A percentile compares a stretch with the other conserved stretches of the same genome.
Conservation (phyloP, 768 basidiomycete species). For the Leccinum truebloodii region DNA sequence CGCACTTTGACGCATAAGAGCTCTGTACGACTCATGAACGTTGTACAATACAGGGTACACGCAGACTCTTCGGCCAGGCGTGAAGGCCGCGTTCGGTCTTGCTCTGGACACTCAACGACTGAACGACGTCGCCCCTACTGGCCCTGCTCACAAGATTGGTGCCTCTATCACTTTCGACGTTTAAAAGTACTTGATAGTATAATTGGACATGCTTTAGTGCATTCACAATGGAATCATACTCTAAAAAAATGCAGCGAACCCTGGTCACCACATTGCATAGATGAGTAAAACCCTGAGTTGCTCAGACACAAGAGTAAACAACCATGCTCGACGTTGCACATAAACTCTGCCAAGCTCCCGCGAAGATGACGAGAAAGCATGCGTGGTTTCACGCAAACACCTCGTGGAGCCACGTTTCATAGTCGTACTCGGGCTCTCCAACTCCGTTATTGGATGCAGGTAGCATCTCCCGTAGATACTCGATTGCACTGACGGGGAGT, state of each 20-base stretch:
- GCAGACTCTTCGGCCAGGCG: conserved; percentile 90
- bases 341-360: neutral
- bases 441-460: conserved; percentile 53
- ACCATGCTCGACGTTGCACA: neutral
- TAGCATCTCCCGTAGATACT: conserved; percentile 83
- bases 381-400: conserved; percentile 59
- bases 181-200: conserved; percentile 39
- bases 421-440: conserved; percentile 75
- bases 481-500: conserved; percentile 71
- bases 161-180: conserved; percentile 75
- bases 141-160: conserved; percentile 83
- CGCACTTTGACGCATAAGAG: neutral
- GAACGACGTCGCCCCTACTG: conserved; percentile 65
- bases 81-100: conserved; percentile 91
- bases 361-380: neutral
- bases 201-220: conserved; percentile 14
- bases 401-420: conserved; percentile 78
- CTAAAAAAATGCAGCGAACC: conserved; percentile 4
- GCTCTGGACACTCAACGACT: conserved; percentile 93
- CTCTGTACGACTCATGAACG: conserved; percentile 11
- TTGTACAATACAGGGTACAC: conserved; percentile 64
- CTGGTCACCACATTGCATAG: neutral
- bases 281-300: neutral
- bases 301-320: neutral
- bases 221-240: conserved; percentile 15